phyloP scores from a whole-genome alignment of 257 asterid species.

The Cinchona pubescens region DNA sequence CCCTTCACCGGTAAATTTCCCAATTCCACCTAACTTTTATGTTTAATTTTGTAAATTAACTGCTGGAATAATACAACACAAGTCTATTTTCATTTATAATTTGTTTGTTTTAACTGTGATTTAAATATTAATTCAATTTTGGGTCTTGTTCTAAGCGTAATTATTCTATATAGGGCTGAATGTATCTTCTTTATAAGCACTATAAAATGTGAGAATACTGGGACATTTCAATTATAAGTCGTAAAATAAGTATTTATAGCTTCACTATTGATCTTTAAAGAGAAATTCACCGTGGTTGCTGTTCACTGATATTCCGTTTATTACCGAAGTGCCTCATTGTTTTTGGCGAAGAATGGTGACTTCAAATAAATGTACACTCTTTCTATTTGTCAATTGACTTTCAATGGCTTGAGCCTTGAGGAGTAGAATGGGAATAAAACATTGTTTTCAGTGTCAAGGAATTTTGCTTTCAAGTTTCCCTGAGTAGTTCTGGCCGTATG shows the following conservation, averaged over 20 bases:
- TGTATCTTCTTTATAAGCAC: not conserved
- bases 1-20: constrained; percentile 68
- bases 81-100: not conserved
- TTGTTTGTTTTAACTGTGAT: not conserved
- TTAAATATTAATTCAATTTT: not conserved
- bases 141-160: not conserved
- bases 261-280: not conserved
- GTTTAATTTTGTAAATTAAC: not conserved
- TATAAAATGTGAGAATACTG: not conserved
- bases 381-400: too few relatives aligned
- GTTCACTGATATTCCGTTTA: not conserved
- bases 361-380: too few relatives aligned
- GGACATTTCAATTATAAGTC: too few relatives aligned
- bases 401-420: too few relatives aligned
- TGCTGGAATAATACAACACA: too few relatives aligned
- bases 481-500: too few relatives aligned
- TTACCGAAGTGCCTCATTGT: too few relatives aligned
- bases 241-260: not conserved
- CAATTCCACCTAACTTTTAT: not conserved
- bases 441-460: too few relatives aligned
- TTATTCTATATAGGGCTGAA: too few relatives aligned
- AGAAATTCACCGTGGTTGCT: not conserved
- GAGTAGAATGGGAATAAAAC: too few relatives aligned
- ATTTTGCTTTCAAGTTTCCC: too few relatives aligned
- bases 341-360: too few relatives aligned